These are phyloP conservation scores for Cladobotryum mycophilum DNA, from an alignment of 2,329 filamentous ascomycete genomes.

Conservation along the genomic window DNA sequence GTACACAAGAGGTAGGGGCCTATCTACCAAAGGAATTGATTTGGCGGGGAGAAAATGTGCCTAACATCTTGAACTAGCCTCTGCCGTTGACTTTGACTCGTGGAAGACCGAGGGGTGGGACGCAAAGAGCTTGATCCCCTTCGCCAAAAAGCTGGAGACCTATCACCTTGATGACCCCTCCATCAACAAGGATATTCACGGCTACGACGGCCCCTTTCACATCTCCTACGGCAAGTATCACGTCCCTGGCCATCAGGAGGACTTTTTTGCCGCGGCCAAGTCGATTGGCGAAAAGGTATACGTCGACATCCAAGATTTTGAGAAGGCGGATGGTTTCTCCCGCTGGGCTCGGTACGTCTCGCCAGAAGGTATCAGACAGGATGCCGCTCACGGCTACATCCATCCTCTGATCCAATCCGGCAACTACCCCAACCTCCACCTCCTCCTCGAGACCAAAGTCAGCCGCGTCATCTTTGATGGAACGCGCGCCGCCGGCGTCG, in stretches of 20 bases:
- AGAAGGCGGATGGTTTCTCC: slow-evolving; percentile 28
- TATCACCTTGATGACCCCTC: slow-evolving; percentile 36
- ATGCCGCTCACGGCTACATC: slow-evolving; percentile 47
- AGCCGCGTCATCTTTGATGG: slow-evolving; percentile 45
- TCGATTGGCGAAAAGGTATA: slow-evolving; percentile 40
- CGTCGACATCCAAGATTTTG: slow-evolving; percentile 47
- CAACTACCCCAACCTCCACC: slow-evolving; percentile 51
- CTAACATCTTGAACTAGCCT: slow-evolving; percentile 13
- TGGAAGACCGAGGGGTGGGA: slow-evolving; percentile 31
- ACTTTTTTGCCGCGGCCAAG: slow-evolving; percentile 44
- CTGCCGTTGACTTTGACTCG: slow-evolving; percentile 26
- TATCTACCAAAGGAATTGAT: not conserved
- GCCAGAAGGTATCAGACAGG: slow-evolving; percentile 48
- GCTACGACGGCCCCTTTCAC: slow-evolving; percentile 48
- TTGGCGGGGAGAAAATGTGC: not conserved
- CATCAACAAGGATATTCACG: slow-evolving; percentile 39
- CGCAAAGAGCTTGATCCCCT: slow-evolving; percentile 25
- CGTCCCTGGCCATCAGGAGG: slow-evolving; percentile 34
- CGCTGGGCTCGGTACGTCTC: slow-evolving; percentile 35
- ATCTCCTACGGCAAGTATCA: slow-evolving; percentile 45
- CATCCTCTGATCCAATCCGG: slow-evolving; percentile 24
- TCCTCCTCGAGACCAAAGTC: slow-evolving; percentile 52
- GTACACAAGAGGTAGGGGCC: slow-evolving; percentile 21
- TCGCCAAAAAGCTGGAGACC: slow-evolving; percentile 44
- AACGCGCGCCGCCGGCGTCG: slow-evolving; percentile 51